phyloP scores from a whole-genome alignment of 2,329 filamentous ascomycete genomes.

The Diaporthe citriasiana region DNA sequence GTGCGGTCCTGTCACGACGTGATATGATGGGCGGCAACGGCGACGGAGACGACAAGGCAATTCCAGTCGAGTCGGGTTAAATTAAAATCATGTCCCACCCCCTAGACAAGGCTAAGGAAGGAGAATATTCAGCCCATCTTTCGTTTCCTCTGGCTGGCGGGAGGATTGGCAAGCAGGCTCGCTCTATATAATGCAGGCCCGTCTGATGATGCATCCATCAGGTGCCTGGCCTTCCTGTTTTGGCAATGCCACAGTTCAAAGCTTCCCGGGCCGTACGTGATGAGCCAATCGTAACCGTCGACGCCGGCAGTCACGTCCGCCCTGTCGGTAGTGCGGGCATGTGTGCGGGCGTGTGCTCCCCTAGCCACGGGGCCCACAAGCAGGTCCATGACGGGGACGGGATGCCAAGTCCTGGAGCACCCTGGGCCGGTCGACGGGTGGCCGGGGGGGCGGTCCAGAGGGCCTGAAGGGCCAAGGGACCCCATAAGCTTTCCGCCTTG shows the following conservation, averaged over 20 bases:
- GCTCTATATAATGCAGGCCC: conserved; percentile 22
- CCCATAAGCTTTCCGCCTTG: conserved; percentile 27
- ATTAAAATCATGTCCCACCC: neutral
- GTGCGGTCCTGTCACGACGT: too few relatives aligned
- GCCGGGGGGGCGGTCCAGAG: neutral
- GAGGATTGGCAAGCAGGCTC: conserved; percentile 23
- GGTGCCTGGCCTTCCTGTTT: conserved; percentile 15
- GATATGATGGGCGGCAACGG: too few relatives aligned
- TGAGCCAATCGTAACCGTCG: conserved; percentile 36
- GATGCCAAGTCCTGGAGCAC: conserved; percentile 21
- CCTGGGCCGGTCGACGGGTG: conserved; percentile 19
- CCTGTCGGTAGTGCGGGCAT: conserved; percentile 19
- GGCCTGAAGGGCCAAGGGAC: too few relatives aligned
- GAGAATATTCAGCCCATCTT: conserved; percentile 34
- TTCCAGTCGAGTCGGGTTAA: neutral
- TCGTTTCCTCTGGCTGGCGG: neutral
- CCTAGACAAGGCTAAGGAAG: conserved; percentile 14
- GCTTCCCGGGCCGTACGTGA: conserved; percentile 17
- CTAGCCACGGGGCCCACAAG: too few relatives aligned
- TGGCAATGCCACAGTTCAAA: conserved; percentile 10
- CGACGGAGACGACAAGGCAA: neutral
- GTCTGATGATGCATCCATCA: conserved; percentile 1
- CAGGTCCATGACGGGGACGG: neutral
- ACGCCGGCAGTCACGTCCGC: conserved; percentile 23
- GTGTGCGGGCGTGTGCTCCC: neutral